Base-by-base conservation (phyloP, 2,329 filamentous ascomycete species). In the Daldinia eschscholtzii region DNA sequence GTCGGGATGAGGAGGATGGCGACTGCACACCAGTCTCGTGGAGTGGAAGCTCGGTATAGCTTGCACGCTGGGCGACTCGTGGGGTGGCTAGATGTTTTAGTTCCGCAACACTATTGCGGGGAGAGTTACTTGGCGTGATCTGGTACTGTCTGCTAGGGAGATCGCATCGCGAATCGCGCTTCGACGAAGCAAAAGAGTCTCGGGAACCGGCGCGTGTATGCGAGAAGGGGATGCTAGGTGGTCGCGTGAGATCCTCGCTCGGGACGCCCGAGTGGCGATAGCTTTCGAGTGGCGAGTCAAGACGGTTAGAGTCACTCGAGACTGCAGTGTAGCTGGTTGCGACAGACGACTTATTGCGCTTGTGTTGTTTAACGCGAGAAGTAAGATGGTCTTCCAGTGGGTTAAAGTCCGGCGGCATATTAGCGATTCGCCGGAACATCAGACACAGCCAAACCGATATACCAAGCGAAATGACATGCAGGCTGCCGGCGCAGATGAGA, bases 381-480 rank as follows among this genome's bases (percentile, higher is more conserved):
- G 94, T 98, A 65, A 97, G 83, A 75, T 95, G 91, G 72, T 92
- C 89, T 78, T 98, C 94, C 13, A 98, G 85, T 1, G 95, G 95
- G 78, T 98, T 98, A 92, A 97, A 93, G 76, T 98, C 95, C 0
- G 95, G 94, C 5, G 95, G 95, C 78, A 98, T 86, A 20, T 86
- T 84, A 4, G 90, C 85, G 75, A 98, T 98, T 76, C 92, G 91
- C 44, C 91, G 88, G 87, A 98, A 98, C 73, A 92, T 88, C 59
- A 92, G 78, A 15, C 89, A 89, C 28, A 98, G 84, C 81, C 92
- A 98, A 35, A 93, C 78, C 4, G 93, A 93, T 39, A 97, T 83
- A 18, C 84, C 80, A 1, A 96, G 80, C 1, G 93, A 93, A 9
- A 93, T 70, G 0, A 92, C 75, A 77, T 97, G 94, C 20, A 97